Conservation (phyloP, 306 rosid genomes). For the Trichosanthes truncata region DNA sequence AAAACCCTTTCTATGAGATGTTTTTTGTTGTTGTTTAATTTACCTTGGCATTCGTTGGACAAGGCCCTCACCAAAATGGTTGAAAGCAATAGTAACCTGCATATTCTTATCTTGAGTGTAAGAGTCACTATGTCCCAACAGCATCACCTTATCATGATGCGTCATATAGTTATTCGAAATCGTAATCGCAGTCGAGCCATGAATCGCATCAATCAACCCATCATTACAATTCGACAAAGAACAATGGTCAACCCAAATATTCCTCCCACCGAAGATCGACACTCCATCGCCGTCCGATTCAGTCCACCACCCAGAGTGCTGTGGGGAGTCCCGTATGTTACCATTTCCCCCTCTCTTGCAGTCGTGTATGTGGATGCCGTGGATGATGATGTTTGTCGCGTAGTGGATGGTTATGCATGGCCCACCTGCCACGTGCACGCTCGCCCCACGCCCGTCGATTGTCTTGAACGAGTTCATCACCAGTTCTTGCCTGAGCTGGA, state of each 20-base stretch:
- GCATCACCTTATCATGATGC: constrained; percentile 92
- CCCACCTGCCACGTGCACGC: constrained; percentile 76
- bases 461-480: constrained; percentile 85
- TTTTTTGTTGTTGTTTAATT: too few species aligned
- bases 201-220: constrained; percentile 77
- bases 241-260: constrained; percentile 81
- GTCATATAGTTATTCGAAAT: constrained; percentile 79
- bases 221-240: constrained; percentile 69
- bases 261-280: constrained; percentile 42
- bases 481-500: constrained; percentile 43
- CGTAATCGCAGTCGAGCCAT: constrained; percentile 81
- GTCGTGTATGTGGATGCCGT: constrained; percentile 72
- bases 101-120: constrained; percentile 56
- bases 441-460: constrained; percentile 80
- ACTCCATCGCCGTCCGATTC: constrained; percentile 74
- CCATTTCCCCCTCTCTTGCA: constrained; percentile 61
- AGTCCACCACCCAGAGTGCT: constrained; percentile 64
- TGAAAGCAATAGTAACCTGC: constrained; percentile 79
- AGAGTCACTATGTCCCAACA: constrained; percentile 79
- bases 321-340: constrained; percentile 57
- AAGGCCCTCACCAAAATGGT: constrained; percentile 92
- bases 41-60: constrained; percentile 97
- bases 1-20: too few species aligned
- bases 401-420: constrained; percentile 71
- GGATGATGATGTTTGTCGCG: constrained; percentile 61